Percentiles rank a stretch among this genome's conserved stretches.
Evolutionary conservation across 2,329 filamentous ascomycete genomes (phyloP).

Genomic region (Pseudocercospora eumusae): DNA sequence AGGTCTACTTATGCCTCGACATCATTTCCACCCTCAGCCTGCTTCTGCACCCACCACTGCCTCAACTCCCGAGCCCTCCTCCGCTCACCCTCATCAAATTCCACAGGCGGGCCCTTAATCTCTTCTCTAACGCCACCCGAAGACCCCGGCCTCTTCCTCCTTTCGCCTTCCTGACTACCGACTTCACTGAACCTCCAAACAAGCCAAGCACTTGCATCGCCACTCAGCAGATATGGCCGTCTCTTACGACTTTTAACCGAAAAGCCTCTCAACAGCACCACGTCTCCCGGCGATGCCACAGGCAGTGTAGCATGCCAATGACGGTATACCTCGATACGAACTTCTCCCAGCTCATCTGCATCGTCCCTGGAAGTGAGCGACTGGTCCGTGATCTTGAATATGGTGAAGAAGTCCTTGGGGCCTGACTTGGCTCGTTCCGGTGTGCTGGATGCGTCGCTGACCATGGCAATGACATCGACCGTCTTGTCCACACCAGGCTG

Average conservation of each 20-base stretch:
- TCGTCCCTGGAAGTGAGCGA: slow-evolving; percentile 27
- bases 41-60: slow-evolving; percentile 41
- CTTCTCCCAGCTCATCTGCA: not conserved
- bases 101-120: slow-evolving; percentile 49
- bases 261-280: slow-evolving; percentile 49
- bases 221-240: slow-evolving; percentile 43
- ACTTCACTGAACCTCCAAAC: slow-evolving; percentile 45
- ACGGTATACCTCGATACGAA: slow-evolving; percentile 48
- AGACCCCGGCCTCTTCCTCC: slow-evolving; percentile 19
- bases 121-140: slow-evolving; percentile 41
- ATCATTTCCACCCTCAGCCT: not conserved
- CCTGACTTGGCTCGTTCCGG: slow-evolving; percentile 45
- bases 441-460: slow-evolving; percentile 39
- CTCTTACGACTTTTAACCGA: slow-evolving; percentile 45
- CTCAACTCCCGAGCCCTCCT: slow-evolving; percentile 44
- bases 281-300: slow-evolving; percentile 45
- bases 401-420: slow-evolving; percentile 48
- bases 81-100: slow-evolving; percentile 50
- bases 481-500: slow-evolving; percentile 37
- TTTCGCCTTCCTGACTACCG: slow-evolving; percentile 30
- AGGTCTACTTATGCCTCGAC: no score
- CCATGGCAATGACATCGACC: slow-evolving; percentile 50
- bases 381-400: slow-evolving; percentile 45
- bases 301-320: slow-evolving; percentile 48
- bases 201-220: slow-evolving; percentile 50